Base-by-base conservation (phyloP, 169 alveolate genomes). In the Plasmodium inui region DNA sequence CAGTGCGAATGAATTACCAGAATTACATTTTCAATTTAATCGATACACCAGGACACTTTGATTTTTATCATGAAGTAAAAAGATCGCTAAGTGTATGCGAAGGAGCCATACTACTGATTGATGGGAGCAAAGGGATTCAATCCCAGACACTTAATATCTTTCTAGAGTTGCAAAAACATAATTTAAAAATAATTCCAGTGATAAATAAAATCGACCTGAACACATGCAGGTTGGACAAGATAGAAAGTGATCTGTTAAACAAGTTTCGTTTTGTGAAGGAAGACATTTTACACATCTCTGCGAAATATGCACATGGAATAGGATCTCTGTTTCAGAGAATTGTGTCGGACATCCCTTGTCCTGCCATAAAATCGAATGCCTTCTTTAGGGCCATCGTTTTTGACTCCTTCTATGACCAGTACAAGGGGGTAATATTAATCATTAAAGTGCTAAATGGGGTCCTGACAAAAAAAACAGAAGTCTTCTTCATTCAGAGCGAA, bases 21-120 rank as follows among this genome's bases (percentile, higher is more conserved):
- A 96, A 98, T 83, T 98, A 98, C 96, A 93, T 97, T 83, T 95
- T 98, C 70, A 99, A 99, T 96, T 97, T 99, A 71, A 98, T 99
- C 90, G 99, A 99, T 94, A 98, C 99, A 9, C 99, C 99, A 17
- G 99, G 99, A 4, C 99, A 98, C 93, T 97, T 97, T 44, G 99
- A 98, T 96, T 98, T 98, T 94, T 95, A 98, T 53, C 98, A 98
- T 92, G 99, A 99, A 97, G 99, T 98, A 17, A 96, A 98, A 44
- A 93, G 99, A 83, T 97, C 99, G 28, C 95, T 99, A 74, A 95
- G 98, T 83, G 99, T 98, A 37, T 98, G 99, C 76, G 99, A 98
- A 92, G 99, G 99, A 5, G 98, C 99, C 26, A 82, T 98, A 22
- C 93, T 98, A 26, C 96, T 98, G 74, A 98, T 98, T 5, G 99